Evolutionary conservation across 164 flowering plant genomes (phyloP), one percentile per base, ranked within the genome.

Genomic region (Akebia trifoliata): DNA sequence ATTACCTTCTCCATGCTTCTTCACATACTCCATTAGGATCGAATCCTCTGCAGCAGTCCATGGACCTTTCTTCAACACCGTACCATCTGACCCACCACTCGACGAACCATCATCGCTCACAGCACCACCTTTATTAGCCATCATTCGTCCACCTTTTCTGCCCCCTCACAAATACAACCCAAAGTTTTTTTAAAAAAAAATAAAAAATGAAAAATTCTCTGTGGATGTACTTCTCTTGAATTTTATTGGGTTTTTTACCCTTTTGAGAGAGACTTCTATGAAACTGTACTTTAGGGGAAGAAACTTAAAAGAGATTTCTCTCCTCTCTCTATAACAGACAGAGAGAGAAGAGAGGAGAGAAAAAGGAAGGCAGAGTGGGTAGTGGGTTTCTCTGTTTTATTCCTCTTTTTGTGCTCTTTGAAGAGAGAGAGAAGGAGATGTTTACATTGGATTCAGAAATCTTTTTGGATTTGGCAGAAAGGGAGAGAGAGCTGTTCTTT

Each of bases 31-130:
- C 49, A 76, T 62, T 61, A 87, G 55, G 0, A 87, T 65, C 10
- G 80, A 75, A 34, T 86, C 90, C 70, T 86, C 94, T n/a, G 75
- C 79, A 0, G 83, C 72, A 15, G 94, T 80, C 94, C 94, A 86
- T 22, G 94, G 94, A 49, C 90, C 88, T 56, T 81, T 84, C 71
- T 81, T 86, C 72, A 78, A 8, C 47, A 49, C 54, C 52, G 14
- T 34, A n/a, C n/a, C n/a, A n/a, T n/a, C n/a, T n/a, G 50, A 8
- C 2, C 51, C 61, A 7, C 59, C 60, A 2, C 60, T 65, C 4
- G 54, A 52, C 25, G 57, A 59, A 12, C 20, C 56, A 43, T 51
- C 62, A 38, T 54, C 54, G 39, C 52, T 64, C 2, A 22, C 14
- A 0, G 60, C 17, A 26, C 38, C 56, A 17, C 38, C 20, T 7